Conservation (phyloP, 257 asterid genomes). For the Leptodermis oblonga region DNA sequence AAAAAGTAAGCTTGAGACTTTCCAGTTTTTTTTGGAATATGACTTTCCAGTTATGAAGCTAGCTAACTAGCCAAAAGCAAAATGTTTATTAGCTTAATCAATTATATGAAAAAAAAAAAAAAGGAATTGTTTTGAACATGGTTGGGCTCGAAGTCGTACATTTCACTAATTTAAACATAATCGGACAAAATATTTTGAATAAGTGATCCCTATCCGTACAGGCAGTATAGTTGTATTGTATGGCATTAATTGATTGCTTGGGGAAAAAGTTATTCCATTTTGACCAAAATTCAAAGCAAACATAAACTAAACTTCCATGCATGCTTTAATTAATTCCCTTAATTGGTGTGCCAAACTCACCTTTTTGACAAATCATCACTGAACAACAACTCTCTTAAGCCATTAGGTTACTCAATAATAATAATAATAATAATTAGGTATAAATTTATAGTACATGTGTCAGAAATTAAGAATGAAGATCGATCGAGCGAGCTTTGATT, state of each 20-base stretch:
- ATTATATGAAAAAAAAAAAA: too few species aligned
- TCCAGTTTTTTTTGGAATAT: too few species aligned
- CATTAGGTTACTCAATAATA: background rate
- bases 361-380: constrained; percentile 6
- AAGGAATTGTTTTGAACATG: too few species aligned
- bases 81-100: background rate
- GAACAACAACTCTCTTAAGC: background rate
- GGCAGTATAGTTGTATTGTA: background rate
- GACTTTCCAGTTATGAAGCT: background rate
- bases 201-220: too few species aligned
- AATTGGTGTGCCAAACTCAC: constrained; percentile 28
- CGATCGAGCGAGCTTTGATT: background rate
- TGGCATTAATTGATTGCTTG: constrained; percentile 18
- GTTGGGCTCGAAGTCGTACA: constrained; percentile 11
- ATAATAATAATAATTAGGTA: too few species aligned
- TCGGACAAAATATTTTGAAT: too few species aligned
- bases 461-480: too few species aligned
- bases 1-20: background rate
- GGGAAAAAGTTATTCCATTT: constrained; percentile 28
- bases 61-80: background rate
- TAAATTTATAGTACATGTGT: constrained; percentile 1
- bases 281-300: constrained; percentile 17
- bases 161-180: too few species aligned
- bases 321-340: constrained; percentile 15
- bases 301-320: too few species aligned